phyloP scores from a whole-genome alignment of 2,329 filamentous ascomycete species.

The Mycogone perniciosa region DNA sequence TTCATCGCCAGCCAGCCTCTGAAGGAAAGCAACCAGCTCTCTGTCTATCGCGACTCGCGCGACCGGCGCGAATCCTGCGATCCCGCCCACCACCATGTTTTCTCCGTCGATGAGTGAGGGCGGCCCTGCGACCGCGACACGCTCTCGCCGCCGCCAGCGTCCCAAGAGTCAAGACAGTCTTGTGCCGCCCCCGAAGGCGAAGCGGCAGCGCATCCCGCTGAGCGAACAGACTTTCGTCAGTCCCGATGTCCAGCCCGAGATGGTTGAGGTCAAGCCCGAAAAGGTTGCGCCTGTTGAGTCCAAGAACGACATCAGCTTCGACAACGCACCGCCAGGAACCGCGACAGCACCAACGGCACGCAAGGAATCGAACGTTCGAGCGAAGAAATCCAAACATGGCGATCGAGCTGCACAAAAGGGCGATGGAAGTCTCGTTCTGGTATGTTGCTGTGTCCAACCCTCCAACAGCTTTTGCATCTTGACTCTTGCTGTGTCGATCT shows the following conservation, averaged over 20 bases:
- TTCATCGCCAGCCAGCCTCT: conserved; percentile 12
- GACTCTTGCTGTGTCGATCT: conserved; percentile 12
- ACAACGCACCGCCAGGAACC: conserved; percentile 27
- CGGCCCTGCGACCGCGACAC: conserved; percentile 49
- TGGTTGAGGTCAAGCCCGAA: conserved; percentile 49
- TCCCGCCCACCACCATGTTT: conserved; percentile 45
- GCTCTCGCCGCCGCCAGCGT: conserved; percentile 56
- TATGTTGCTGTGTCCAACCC: conserved; percentile 32
- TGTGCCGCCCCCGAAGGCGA: conserved; percentile 54
- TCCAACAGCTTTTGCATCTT: conserved; percentile 11
- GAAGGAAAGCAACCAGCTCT: conserved; percentile 17
- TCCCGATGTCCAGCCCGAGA: conserved; percentile 45
- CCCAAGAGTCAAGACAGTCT: conserved; percentile 50
- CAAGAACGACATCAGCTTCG: conserved; percentile 40
- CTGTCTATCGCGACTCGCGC: conserved; percentile 16
- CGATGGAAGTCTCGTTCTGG: conserved; percentile 60
- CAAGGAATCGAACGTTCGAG: conserved; percentile 53
- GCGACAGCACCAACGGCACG: conserved; percentile 33
- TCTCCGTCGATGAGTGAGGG: conserved; percentile 47
- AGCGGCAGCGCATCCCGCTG: conserved; percentile 54
- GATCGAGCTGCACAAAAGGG: conserved; percentile 57
- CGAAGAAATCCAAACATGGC: conserved; percentile 56
- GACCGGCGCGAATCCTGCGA: conserved; percentile 10
- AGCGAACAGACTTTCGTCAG: conserved; percentile 52
- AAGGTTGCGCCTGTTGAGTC: conserved; percentile 40